Conservation (phyloP, 768 basidiomycete genomes). For the Thelephora aurantiotincta region DNA sequence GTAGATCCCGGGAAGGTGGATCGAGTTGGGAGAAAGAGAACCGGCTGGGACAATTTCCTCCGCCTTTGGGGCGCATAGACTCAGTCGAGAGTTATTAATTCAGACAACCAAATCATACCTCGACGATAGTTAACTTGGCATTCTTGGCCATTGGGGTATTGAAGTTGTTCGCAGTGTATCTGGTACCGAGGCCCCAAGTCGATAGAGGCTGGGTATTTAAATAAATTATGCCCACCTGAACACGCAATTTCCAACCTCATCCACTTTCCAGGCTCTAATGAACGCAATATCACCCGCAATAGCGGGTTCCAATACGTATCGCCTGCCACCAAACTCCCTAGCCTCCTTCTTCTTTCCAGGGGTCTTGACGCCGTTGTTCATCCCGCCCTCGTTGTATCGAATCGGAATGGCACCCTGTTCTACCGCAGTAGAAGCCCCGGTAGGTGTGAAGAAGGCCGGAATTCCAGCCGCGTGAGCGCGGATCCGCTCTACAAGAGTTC, state of each 20-base stretch:
- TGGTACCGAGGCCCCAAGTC: slow-evolving; percentile 12
- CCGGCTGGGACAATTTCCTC: slow-evolving; percentile 83
- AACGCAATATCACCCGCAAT: slow-evolving; percentile 76
- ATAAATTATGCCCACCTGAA: slow-evolving; percentile 47
- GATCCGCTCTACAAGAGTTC: slow-evolving; percentile 77
- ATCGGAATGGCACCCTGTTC: slow-evolving; percentile 70
- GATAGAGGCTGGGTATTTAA: neutral
- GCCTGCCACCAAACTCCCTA: slow-evolving; percentile 63
- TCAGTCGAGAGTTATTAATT: neutral
- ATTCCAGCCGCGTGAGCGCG: slow-evolving; percentile 85
- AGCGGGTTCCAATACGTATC: slow-evolving; percentile 71
- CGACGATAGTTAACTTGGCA: slow-evolving; percentile 81
- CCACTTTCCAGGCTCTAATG: slow-evolving; percentile 83
- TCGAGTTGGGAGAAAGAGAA: slow-evolving; percentile 62
- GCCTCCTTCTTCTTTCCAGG: slow-evolving; percentile 62
- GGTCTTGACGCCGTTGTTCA: slow-evolving; percentile 52
- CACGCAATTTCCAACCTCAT: slow-evolving; percentile 81
- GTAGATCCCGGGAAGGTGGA: slow-evolving; percentile 78
- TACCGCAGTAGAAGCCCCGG: slow-evolving; percentile 74
- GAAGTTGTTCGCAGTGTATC: too few species aligned
- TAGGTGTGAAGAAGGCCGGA: slow-evolving; percentile 89
- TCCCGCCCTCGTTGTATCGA: slow-evolving; percentile 70
- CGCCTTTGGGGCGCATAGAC: slow-evolving; percentile 34
- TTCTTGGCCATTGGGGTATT: slow-evolving; percentile 78
- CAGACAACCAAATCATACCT: slow-evolving; percentile 27